Evolutionary conservation across 2,329 filamentous ascomycete species (phyloP), one percentile per base, ranked within the genome.

Genomic region (Neopestalotiopsis sp.): DNA sequence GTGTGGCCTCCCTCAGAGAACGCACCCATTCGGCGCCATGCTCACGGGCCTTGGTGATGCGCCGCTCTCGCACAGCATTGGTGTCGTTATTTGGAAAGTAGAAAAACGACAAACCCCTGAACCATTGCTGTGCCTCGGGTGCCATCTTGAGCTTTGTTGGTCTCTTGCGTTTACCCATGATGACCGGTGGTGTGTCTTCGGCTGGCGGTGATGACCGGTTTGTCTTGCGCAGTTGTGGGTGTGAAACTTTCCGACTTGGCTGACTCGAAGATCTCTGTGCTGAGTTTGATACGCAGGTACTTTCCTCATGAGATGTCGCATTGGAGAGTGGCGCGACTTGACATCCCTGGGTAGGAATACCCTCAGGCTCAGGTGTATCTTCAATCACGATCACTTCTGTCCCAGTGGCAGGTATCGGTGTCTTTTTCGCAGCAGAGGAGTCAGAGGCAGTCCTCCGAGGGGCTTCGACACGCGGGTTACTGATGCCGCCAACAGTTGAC

Each of bases 21-120:
- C 85, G 86, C 34, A 89, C 87, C 90, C 94, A 96, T 1, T 78
- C 81, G 1, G 92, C 95, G 58, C 95, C 95, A 77, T 90, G 90
- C 74, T 94, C 90, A 65, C 89, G 86, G 0, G 92, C 91, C 77
- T 91, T 94, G 38, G 86, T 86, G 66, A 98, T 97, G 4, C 93
- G 90, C 69, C 90, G 80, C 67, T 88, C 88, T 52, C 95, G 88
- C 7, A 88, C 84, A 12, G 88, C 86, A 40, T 91, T 88, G 61
- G 92, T 86, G 71, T 95, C 91, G 71, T 94, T 89, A 72, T 96
- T 92, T 0, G 94, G 95, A 5, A 97, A 89, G 77, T 96, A 97
- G 80, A 89, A 93, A 72, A 94, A 91, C 0, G 81, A 78, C n/a
- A 92, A 78, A 0, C 81, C 85, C 59, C 82, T 85, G 76, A 94